A percentile compares a stretch with the other conserved stretches of the same genome.
phyloP scores from a whole-genome alignment of 83 land plant species.

The Thuja plicata region DNA sequence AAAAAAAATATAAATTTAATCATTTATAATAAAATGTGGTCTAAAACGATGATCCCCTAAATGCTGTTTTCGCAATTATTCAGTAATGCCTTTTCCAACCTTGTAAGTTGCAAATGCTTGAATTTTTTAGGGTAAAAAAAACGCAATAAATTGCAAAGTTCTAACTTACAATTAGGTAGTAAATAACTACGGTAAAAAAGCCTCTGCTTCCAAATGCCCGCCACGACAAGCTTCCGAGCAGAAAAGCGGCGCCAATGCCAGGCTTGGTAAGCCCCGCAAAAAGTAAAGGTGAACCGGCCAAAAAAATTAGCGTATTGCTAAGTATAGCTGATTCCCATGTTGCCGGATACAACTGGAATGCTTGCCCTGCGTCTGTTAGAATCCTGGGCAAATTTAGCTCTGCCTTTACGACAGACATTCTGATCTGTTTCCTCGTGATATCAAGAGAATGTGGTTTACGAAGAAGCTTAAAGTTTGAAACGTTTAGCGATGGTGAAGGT shows the following conservation, averaged over 20 bases:
- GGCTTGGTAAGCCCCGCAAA: constrained; percentile 66
- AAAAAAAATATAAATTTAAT: no score
- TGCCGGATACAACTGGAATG: constrained; percentile 3
- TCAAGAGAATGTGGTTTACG: not conserved
- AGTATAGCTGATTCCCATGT: constrained; percentile 76
- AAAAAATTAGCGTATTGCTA: constrained; percentile 65
- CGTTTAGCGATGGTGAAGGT: not conserved
- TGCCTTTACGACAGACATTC: not conserved
- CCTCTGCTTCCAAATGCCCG: constrained; percentile 79
- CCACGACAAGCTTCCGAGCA: constrained; percentile 79
- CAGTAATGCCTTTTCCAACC: no score
- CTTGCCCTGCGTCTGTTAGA: not conserved
- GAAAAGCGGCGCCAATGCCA: constrained; percentile 78
- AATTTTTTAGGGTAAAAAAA: not conserved
- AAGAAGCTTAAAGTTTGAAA: not conserved
- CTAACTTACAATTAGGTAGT: constrained; percentile 65
- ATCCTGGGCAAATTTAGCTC: not conserved
- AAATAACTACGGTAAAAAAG: constrained; percentile 67
- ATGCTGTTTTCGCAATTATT: no score
- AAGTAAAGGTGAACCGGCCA: constrained; percentile 70
- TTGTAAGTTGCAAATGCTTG: no score
- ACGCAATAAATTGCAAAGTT: not conserved
- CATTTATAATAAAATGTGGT: no score
- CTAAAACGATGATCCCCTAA: no score
- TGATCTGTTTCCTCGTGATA: not conserved